These are phyloP conservation scores for Fusarium albosuccineum DNA, from an alignment of 2,329 filamentous ascomycete species.

Conservation along the genomic window DNA sequence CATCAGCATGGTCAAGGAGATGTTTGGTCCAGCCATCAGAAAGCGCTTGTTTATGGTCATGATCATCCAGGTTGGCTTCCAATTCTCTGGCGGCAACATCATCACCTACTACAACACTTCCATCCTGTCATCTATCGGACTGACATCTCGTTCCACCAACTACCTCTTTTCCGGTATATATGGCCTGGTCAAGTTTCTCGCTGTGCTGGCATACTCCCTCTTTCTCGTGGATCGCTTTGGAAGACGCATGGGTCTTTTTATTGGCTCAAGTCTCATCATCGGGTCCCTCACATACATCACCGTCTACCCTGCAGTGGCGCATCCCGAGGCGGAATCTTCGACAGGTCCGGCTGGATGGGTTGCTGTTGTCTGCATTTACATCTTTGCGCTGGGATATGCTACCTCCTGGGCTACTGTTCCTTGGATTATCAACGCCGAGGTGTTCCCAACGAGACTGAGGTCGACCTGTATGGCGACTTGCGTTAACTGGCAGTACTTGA, in stretches of 20 bases:
- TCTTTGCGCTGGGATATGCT: slow-evolving; percentile 23
- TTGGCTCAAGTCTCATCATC: slow-evolving; percentile 13
- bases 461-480: slow-evolving; percentile 20
- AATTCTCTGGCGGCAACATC: slow-evolving; percentile 18
- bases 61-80: slow-evolving; percentile 19
- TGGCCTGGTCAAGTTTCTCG: slow-evolving; percentile 15
- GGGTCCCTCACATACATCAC: slow-evolving; percentile 16
- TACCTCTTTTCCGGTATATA: slow-evolving; percentile 23
- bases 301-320: slow-evolving; percentile 13
- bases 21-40: slow-evolving; percentile 9
- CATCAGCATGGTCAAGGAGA: slow-evolving; percentile 8
- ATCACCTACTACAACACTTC: slow-evolving; percentile 22
- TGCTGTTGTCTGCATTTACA: slow-evolving; percentile 21
- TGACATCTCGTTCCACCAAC: slow-evolving; percentile 14
- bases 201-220: slow-evolving; percentile 16
- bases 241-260: slow-evolving; percentile 10
- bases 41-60: slow-evolving; percentile 24
- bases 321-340: slow-evolving; percentile 5
- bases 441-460: slow-evolving; percentile 12
- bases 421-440: slow-evolving; percentile 24
- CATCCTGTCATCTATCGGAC: slow-evolving; percentile 17
- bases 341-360: slow-evolving; percentile 17
- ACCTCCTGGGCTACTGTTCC: slow-evolving; percentile 24
- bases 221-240: slow-evolving; percentile 18
- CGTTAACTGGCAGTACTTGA: slow-evolving; percentile 20